Evolutionary conservation across 1,284 basidiomycete genomes (phyloP).

Genomic region (Quambalaria eucalypti): DNA sequence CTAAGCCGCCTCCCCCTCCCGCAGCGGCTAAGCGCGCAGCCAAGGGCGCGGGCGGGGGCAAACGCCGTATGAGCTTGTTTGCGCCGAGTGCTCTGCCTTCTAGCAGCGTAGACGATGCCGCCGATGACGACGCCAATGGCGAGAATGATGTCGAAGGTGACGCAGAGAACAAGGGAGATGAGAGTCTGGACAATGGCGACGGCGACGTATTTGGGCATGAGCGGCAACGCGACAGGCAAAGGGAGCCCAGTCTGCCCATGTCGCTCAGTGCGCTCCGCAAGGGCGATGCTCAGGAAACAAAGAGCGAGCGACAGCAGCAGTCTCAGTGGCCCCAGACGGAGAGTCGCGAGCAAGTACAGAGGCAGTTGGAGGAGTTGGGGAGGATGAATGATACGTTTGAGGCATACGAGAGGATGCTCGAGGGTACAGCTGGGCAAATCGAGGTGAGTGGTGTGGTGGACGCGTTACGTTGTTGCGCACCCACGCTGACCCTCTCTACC

Average conservation of each 20-base stretch:
- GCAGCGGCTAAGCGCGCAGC: neutral
- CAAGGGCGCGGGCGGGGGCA: neutral
- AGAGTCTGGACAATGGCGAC: neutral
- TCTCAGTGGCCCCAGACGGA: conserved; percentile 23
- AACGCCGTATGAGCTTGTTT: neutral
- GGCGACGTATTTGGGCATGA: no score
- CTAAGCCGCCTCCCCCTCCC: neutral
- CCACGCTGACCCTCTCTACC: neutral
- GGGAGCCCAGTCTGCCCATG: neutral
- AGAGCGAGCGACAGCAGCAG: conserved; percentile 23
- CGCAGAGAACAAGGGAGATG: neutral
- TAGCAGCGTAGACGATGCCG: neutral
- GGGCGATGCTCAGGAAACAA: neutral
- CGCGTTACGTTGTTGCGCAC: neutral
- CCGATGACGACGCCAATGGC: neutral
- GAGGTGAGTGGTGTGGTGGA: conserved; percentile 18
- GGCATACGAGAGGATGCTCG: conserved; percentile 31
- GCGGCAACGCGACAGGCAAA: no score
- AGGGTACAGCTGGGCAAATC: conserved; percentile 28
- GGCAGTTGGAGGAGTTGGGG: conserved; percentile 31
- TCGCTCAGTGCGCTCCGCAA: neutral
- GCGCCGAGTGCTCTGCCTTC: neutral
- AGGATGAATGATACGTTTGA: conserved; percentile 40
- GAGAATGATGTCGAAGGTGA: neutral
- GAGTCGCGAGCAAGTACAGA: conserved; percentile 21